These are phyloP conservation scores for Turnera subulata DNA, from an alignment of 345 rosid genomes.

Conservation along the genomic window DNA sequence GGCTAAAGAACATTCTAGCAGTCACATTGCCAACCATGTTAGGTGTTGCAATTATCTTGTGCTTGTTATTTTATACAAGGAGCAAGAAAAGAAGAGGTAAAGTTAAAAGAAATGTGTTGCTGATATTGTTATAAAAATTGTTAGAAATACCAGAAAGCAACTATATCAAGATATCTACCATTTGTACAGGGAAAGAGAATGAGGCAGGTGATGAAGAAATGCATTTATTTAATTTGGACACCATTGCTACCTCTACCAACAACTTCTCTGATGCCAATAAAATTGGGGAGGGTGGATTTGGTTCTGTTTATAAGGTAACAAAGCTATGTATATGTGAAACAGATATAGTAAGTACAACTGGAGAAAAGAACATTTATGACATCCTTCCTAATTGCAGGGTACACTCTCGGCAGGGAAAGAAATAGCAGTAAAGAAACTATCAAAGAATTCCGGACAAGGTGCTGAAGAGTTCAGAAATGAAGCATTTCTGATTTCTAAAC, in stretches of 20 bases:
- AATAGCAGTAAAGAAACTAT: constrained; percentile 40
- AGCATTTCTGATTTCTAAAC: constrained; percentile 30
- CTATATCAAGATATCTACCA: too few relatives aligned
- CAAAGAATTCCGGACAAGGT: constrained; percentile 38
- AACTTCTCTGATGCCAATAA: background rate
- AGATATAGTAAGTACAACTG: too few relatives aligned
- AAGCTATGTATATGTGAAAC: too few relatives aligned
- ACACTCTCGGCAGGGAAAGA: constrained; percentile 26
- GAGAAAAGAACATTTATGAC: too few relatives aligned
- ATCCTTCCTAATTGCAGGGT: constrained; percentile 14
- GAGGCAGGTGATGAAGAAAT: background rate
- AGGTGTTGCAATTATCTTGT: too few relatives aligned
- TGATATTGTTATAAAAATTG: too few relatives aligned
- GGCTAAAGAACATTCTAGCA: too few relatives aligned
- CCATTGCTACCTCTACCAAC: background rate
- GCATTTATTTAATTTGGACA: background rate
- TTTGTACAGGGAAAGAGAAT: background rate
- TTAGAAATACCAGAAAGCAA: too few relatives aligned
- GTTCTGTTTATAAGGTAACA: background rate
- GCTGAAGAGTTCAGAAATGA: constrained; percentile 34
- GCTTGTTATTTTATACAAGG: too few relatives aligned
- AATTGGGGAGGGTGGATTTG: background rate
- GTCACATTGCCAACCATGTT: too few relatives aligned
- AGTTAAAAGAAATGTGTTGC: too few relatives aligned
- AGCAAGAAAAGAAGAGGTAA: too few relatives aligned